Conservation (phyloP, 345 rosid genomes). For the Eucalyptus polyanthemos region DNA sequence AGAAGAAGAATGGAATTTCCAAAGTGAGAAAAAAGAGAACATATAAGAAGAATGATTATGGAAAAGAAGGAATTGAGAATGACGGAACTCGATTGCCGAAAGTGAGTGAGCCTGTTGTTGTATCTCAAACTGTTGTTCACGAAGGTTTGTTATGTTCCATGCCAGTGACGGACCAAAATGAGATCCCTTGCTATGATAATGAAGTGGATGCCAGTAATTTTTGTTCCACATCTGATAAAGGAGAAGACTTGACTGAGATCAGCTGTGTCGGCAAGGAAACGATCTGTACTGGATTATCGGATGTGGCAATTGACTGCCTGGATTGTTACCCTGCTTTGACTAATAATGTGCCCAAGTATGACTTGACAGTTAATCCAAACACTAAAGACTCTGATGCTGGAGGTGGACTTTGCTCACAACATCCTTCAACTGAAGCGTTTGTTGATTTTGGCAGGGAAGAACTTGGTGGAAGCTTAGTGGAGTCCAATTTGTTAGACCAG, state of each 20-base stretch:
- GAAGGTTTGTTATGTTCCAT: constrained; percentile 30
- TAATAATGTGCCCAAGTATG: constrained; percentile 3
- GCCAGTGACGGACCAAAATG: constrained; percentile 35
- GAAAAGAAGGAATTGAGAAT: constrained; percentile 3
- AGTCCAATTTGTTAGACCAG: background rate
- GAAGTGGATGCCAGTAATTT: constrained; percentile 22
- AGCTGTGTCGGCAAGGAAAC: background rate
- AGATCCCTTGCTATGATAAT: constrained; percentile 41
- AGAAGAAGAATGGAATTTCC: constrained; percentile 30
- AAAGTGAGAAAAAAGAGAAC: constrained; percentile 17
- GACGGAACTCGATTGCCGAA: constrained; percentile 2
- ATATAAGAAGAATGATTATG: constrained; percentile 5
- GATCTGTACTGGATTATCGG: background rate
- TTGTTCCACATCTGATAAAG: background rate
- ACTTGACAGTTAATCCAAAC: background rate
- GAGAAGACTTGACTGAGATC: constrained; percentile 2
- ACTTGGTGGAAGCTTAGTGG: constrained; percentile 1
- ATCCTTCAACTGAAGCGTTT: constrained; percentile 2
- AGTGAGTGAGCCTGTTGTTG: constrained; percentile 36
- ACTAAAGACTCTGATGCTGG: constrained; percentile 6
- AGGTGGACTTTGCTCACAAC: background rate
- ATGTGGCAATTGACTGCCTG: background rate
- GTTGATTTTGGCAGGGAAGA: constrained; percentile 5
- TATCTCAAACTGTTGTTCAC: constrained; percentile 28
- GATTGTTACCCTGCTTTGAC: background rate